Percentiles rank a stretch among this genome's conserved stretches.
These are phyloP conservation scores for Paracorniculantispora psalliotae DNA, from an alignment of 2,329 filamentous ascomycete genomes.

Conservation along the genomic window DNA sequence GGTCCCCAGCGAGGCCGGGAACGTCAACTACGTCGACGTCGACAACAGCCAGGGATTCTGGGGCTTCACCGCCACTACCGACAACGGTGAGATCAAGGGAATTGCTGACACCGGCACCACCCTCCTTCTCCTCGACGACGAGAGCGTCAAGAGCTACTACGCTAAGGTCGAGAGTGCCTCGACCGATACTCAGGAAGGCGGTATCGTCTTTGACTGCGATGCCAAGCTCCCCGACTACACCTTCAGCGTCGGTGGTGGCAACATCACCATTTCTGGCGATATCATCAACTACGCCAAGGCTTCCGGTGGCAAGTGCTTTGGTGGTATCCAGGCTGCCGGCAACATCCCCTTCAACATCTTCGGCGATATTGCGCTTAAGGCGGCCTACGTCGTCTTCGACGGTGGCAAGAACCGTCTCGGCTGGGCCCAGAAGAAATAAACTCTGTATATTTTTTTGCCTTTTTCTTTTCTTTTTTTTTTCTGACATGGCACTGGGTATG, in stretches of 20 bases:
- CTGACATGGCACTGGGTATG: not conserved
- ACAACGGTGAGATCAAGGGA: slow-evolving; percentile 31
- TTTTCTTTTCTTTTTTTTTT: not conserved
- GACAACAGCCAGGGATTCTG: slow-evolving; percentile 63
- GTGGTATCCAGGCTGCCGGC: slow-evolving; percentile 58
- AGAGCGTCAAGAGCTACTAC: slow-evolving; percentile 45
- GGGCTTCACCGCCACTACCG: slow-evolving; percentile 28
- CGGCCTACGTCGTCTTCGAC: slow-evolving; percentile 55
- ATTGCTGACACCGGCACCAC: slow-evolving; percentile 59
- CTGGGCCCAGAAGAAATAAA: slow-evolving; percentile 14
- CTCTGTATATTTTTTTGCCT: not conserved
- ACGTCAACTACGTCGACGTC: slow-evolving; percentile 56
- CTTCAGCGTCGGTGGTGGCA: slow-evolving; percentile 52
- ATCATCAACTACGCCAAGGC: slow-evolving; percentile 50
- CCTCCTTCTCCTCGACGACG: slow-evolving; percentile 56
- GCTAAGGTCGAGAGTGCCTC: slow-evolving; percentile 47
- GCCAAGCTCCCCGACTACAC: slow-evolving; percentile 41
- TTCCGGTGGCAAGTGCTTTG: slow-evolving; percentile 55
- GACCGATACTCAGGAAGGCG: slow-evolving; percentile 27
- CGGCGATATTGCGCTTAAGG: slow-evolving; percentile 58
- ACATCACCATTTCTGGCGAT: slow-evolving; percentile 51
- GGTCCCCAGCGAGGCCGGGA: slow-evolving; percentile 48
- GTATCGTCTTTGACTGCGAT: slow-evolving; percentile 41
- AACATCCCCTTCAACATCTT: slow-evolving; percentile 49
- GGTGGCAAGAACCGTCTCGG: slow-evolving; percentile 47